Evolutionary conservation across 2,329 filamentous ascomycete genomes (phyloP).

Genomic region (Claviceps pazoutovae): DNA sequence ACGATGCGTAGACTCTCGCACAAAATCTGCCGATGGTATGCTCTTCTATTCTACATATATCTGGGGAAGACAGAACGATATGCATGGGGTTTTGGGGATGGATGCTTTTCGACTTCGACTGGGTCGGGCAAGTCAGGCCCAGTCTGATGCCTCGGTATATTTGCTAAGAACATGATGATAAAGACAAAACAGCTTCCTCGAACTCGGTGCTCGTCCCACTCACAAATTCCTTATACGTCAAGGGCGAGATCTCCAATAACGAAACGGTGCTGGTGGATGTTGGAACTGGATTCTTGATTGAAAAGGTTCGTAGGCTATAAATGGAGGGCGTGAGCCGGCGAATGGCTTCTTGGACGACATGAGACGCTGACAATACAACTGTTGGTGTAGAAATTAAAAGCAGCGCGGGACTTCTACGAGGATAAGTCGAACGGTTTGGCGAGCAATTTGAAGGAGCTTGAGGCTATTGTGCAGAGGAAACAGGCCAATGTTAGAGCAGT

Average conservation of each 20-base stretch:
- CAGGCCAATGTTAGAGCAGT: slow-evolving; percentile 72
- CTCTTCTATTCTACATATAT: too few relatives aligned
- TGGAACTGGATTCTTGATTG: slow-evolving; percentile 86
- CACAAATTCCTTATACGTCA: slow-evolving; percentile 89
- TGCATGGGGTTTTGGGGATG: too few relatives aligned
- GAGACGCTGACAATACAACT: slow-evolving; percentile 3
- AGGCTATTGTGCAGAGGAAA: slow-evolving; percentile 51
- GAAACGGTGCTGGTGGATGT: slow-evolving; percentile 80
- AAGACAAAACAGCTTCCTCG: slow-evolving; percentile 10
- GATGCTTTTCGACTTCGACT: neutral
- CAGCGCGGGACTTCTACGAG: slow-evolving; percentile 43
- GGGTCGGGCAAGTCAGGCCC: too few relatives aligned
- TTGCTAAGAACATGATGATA: neutral
- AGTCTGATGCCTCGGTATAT: neutral
- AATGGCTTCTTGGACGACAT: neutral
- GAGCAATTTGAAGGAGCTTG: slow-evolving; percentile 41
- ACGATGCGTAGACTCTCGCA: slow-evolving; percentile 48
- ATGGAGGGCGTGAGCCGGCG: too few relatives aligned
- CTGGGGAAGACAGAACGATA: too few relatives aligned
- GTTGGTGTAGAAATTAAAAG: slow-evolving; percentile 32
- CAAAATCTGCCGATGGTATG: slow-evolving; percentile 18
- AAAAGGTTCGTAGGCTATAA: slow-evolving; percentile 50
- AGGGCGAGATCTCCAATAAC: slow-evolving; percentile 60
- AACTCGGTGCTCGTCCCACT: slow-evolving; percentile 75
- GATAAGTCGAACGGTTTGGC: slow-evolving; percentile 39